phyloP scores from a whole-genome alignment of 345 rosid species.

The Xanthoceras sorbifolium region DNA sequence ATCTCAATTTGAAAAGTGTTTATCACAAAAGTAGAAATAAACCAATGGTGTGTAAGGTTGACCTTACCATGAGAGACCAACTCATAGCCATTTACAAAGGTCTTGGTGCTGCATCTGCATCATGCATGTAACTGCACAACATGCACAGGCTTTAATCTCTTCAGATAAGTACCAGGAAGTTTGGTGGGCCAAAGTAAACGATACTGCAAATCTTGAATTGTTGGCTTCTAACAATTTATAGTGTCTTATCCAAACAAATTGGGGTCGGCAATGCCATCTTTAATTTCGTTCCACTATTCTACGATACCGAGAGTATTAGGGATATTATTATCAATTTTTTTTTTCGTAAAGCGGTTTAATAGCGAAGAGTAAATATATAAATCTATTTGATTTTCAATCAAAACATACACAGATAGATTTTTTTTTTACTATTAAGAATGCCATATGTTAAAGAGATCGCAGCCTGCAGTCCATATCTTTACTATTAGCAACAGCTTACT shows the following conservation, averaged over 20 bases:
- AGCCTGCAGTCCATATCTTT: too few relatives aligned
- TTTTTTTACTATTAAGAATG: not conserved
- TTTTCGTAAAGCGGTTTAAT: too few relatives aligned
- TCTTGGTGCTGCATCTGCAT: conserved; percentile 25
- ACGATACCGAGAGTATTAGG: too few relatives aligned
- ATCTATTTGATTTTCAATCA: too few relatives aligned
- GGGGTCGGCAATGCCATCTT: conserved; percentile 8
- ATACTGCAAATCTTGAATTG: conserved; percentile 26
- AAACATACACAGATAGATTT: too few relatives aligned
- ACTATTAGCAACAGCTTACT: not conserved
- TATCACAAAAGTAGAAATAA: conserved; percentile 6
- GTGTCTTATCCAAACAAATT: conserved; percentile 4
- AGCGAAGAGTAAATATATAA: too few relatives aligned
- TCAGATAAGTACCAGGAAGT: conserved; percentile 22
- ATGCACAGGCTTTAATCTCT: conserved; percentile 27
- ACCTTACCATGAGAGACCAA: conserved; percentile 2
- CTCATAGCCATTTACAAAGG: conserved; percentile 23
- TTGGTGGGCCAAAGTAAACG: conserved; percentile 26
- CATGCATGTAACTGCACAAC: conserved; percentile 15
- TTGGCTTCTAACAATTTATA: not conserved
- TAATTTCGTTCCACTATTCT: not conserved
- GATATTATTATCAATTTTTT: too few relatives aligned
- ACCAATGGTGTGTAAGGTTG: conserved; percentile 17
- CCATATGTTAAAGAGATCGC: too few relatives aligned
- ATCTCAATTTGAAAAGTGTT: conserved; percentile 24